phyloP scores from a whole-genome alignment of 202 grass and related monocot genomes.

The Dendrocalamus latiflorus region DNA sequence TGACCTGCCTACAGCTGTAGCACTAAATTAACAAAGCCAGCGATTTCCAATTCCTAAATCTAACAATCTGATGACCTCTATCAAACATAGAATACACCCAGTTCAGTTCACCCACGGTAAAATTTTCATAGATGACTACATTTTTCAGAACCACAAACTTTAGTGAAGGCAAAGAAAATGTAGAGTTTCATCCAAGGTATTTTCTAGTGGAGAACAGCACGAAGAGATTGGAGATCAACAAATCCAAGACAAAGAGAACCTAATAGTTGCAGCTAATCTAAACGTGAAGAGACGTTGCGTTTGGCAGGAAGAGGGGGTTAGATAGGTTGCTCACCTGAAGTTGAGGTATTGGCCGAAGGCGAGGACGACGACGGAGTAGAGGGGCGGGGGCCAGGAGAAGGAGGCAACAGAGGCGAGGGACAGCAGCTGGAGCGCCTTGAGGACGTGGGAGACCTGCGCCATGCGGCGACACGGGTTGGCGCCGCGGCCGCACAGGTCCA shows the following conservation, averaged over 20 bases:
- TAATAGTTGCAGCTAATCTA: not conserved
- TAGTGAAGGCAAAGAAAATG: not conserved
- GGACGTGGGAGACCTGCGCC: constrained; percentile 77
- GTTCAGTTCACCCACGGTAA: not conserved
- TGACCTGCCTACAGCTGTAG: too few relatives aligned
- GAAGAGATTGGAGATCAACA: not conserved
- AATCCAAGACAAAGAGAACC: not conserved
- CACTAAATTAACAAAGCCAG: not conserved
- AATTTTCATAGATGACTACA: not conserved
- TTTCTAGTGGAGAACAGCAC: too few relatives aligned
- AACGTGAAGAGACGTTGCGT: not conserved
- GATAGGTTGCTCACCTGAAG: constrained; percentile 62
- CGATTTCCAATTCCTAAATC: not conserved
- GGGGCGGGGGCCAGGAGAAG: constrained; percentile 60
- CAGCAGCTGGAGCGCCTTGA: constrained; percentile 76
- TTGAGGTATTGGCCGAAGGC: constrained; percentile 75
- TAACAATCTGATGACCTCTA: not conserved
- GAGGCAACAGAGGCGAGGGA: constrained; percentile 68
- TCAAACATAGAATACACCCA: not conserved
- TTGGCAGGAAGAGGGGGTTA: not conserved
- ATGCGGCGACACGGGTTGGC: constrained; percentile 72
- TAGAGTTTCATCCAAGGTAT: not conserved
- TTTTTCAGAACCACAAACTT: not conserved
- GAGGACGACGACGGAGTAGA: constrained; percentile 55
- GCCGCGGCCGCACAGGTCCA: constrained; percentile 64